A percentile compares a stretch with the other conserved stretches of the same genome.
Evolutionary conservation across 305 asterid genomes (phyloP).

Genomic region (Solanum chacoense): DNA sequence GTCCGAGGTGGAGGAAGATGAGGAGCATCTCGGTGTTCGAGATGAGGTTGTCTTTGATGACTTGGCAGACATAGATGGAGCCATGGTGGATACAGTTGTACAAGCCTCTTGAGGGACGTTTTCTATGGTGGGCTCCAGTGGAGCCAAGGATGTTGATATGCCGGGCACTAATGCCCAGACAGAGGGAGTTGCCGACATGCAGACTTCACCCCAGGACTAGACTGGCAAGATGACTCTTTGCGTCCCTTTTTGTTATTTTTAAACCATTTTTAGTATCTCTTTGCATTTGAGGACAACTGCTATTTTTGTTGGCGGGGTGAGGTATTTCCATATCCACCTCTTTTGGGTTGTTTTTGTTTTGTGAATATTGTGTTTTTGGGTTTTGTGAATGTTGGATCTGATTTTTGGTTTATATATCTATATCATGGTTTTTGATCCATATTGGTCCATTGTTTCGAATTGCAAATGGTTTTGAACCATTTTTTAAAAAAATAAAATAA

Average conservation of each 20-base stretch:
- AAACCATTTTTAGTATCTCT: too few relatives aligned
- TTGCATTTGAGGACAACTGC: not conserved
- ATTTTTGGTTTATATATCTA: too few relatives aligned
- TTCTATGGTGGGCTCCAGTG: not conserved
- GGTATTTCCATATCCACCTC: not conserved
- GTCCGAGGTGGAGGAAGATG: not conserved
- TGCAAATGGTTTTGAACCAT: too few relatives aligned
- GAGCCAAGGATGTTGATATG: not conserved
- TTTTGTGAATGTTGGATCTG: not conserved
- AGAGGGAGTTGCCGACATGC: not conserved
- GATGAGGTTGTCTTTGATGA: not conserved
- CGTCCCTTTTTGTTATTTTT: not conserved
- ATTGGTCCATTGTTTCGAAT: too few relatives aligned
- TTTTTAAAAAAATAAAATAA: too few relatives aligned
- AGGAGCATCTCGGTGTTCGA: not conserved
- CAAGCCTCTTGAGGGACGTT: not conserved
- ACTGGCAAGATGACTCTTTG: not conserved
- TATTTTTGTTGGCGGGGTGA: not conserved
- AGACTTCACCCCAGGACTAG: not conserved
- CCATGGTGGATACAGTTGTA: too few relatives aligned
- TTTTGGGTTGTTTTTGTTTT: not conserved
- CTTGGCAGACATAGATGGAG: not conserved
- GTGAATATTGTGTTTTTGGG: not conserved
- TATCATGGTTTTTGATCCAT: too few relatives aligned
- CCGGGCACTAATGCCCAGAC: not conserved